Evolutionary conservation across 768 basidiomycete species (phyloP).

Genomic region (Rhizopogon vinicolor): DNA sequence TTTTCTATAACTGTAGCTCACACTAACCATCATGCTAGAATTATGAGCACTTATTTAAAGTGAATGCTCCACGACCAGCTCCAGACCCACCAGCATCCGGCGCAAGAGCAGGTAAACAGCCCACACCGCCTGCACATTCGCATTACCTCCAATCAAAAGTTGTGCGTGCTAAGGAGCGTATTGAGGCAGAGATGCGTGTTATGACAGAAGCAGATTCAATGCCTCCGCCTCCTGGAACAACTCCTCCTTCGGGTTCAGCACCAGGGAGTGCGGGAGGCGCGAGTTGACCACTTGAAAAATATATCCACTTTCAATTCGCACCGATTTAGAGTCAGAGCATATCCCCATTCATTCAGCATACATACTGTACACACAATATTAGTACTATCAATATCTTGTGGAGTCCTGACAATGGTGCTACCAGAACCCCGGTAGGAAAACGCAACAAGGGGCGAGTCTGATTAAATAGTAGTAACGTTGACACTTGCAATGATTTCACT

Average conservation of each 20-base stretch:
- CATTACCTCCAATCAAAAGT: conserved; percentile 98
- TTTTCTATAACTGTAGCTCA: neutral
- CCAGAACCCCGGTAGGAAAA: no score
- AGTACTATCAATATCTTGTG: neutral
- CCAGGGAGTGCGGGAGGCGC: conserved; percentile 13
- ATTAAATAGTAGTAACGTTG: no score
- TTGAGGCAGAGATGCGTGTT: conserved; percentile 75
- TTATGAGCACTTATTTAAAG: conserved; percentile 91
- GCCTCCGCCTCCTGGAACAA: conserved; percentile 13
- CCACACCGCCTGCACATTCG: conserved; percentile 51
- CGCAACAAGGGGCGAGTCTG: no score
- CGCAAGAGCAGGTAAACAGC: conserved; percentile 35
- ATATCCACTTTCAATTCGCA: conserved; percentile 9
- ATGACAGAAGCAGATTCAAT: conserved; percentile 14
- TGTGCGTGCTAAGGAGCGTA: conserved; percentile 88
- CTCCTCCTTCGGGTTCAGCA: conserved; percentile 9
- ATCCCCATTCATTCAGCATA: conserved; percentile 25
- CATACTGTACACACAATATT: conserved; percentile 8
- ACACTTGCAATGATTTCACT: no score
- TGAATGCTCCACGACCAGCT: conserved; percentile 70
- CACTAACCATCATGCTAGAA: conserved; percentile 44
- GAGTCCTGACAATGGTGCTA: no score
- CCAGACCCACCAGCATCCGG: conserved; percentile 40
- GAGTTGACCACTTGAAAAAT: conserved; percentile 14
- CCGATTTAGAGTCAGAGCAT: conserved; percentile 8